Base-by-base conservation (phyloP, 768 basidiomycete genomes). In the Chlorophyllum brunneum region DNA sequence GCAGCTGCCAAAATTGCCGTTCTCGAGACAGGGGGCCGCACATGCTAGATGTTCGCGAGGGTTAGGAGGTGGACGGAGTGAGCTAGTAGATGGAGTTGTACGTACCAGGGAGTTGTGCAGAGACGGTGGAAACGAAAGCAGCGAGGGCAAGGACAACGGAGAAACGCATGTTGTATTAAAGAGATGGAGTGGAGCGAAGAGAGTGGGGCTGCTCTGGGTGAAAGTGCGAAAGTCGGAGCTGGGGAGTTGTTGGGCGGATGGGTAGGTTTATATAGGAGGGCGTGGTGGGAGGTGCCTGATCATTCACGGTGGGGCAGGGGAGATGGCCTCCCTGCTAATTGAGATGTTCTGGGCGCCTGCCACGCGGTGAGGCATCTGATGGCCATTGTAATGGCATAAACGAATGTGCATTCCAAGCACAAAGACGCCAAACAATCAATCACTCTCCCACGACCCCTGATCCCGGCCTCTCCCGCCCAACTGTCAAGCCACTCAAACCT, bases 401-500 rank as follows among this genome's bases (percentile, higher is more conserved):
- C 65, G 65, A 58, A 66, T 30, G 37, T 43, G 56, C 63, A 64
- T 56, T 58, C 50, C 13, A 47, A 61, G 65, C 30, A 70, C 64
- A 68, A 70, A 63, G 69, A 58, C 57, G 63, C 57, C 11, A 36
- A 53, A 52, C 20, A 41, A 33, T 29, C 27, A 38, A 13, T 49
- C 10, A 27, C 16, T 3, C 27, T 3, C 29, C 15, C 43, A 45
- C 13, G 7, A 1, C n/a, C 5, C n/a, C 5, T 15, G 29, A 7
- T 27, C 1, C 15, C 73, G 77, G 74, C 4, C 51, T 29, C 39
- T 58, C 24, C 71, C 75, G 71, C 57, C 43, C 33, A 50, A 56
- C 62, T 67, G 59, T 67, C 63, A 73, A 82, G 81, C 81, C 78
- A 79, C 79, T 42, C 46, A 64, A 83, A 83, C 80, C 70, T 80